Evolutionary conservation across 106 monocot species (phyloP), one percentile per base, ranked within the genome.

Genomic region (Dactylorhiza incarnata): DNA sequence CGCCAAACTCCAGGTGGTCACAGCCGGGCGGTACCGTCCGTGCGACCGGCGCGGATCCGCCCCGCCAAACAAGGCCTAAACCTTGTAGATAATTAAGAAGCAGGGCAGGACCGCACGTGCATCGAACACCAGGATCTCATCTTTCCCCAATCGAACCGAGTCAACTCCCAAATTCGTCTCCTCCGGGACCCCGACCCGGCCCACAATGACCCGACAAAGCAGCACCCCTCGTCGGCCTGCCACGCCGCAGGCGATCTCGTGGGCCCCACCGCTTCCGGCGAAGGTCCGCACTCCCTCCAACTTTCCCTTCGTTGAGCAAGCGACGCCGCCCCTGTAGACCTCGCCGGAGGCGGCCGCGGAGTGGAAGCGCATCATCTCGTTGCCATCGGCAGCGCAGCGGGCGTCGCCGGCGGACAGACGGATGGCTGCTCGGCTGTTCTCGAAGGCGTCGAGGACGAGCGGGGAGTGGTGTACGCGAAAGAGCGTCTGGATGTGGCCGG

Each of bases 321-420:
- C 59, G 5, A 84, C 73, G 16, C 78, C 62, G 54, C 72, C 84
- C 29, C 75, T 82, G 68, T 74, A 84, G 37, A 82, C 51, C 10
- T 6, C 37, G n/a, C 24, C 55, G 22, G 20, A 17, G 10, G 37
- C 76, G 61, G 71, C 22, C 23, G 69, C 16, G 29, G 53, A 79
- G 71, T 86, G 89, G 85, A 94, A 94, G 45, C 91, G 84, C 86
- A 91, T 86, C 91, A 91, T 89, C 86, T 94, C 94, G 80, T 94
- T 94, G 37, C 94, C 94, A 72, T 94, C 91, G 25, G 81, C 94
- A 43, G 90, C 83, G 85, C 88, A 87, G 15, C 94, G 84, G 53
- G 87, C 49, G 72, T 85, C 83, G 54, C 48, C 46, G n/a, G 65
- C 25, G 0, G 22, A 16, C 19, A 78, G 26, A 20, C 78, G 82